Conservation (phyloP, 768 basidiomycete species). For the Pulveroboletus sp. region DNA sequence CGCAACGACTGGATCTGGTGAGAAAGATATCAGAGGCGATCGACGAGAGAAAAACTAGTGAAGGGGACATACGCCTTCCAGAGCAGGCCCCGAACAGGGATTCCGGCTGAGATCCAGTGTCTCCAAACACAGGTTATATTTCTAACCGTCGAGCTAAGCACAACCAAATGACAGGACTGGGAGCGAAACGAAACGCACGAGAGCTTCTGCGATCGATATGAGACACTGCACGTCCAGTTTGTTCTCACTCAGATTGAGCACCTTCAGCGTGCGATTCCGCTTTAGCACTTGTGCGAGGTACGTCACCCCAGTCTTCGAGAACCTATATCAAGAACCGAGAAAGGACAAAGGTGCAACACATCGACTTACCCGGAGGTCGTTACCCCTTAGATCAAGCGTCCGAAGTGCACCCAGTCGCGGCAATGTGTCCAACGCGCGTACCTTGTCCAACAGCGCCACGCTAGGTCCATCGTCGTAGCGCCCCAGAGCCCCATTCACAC, state of each 20-base stretch:
- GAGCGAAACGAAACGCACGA: slow-evolving; percentile 47
- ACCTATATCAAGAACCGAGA: not conserved
- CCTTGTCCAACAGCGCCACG: slow-evolving; percentile 79
- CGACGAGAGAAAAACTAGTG: not conserved
- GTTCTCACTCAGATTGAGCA: slow-evolving; percentile 92
- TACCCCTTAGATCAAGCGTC: slow-evolving; percentile 88
- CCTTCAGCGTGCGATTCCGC: slow-evolving; percentile 90
- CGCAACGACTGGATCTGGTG: slow-evolving; percentile 77
- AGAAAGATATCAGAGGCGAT: not conserved
- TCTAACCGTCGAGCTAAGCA: slow-evolving; percentile 41
- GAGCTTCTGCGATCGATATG: slow-evolving; percentile 77
- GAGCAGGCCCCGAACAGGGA: slow-evolving; percentile 82
- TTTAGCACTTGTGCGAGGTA: slow-evolving; percentile 96
- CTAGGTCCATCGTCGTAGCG: slow-evolving; percentile 48
- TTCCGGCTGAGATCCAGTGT: slow-evolving; percentile 92
- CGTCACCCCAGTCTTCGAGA: slow-evolving; percentile 59
- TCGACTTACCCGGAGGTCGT: slow-evolving; percentile 78
- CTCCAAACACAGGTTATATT: slow-evolving; percentile 92
- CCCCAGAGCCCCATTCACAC: slow-evolving; percentile 1
- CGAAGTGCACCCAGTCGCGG: slow-evolving; percentile 80
- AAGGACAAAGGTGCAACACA: not conserved
- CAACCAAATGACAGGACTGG: not conserved
- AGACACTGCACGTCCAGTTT: slow-evolving; percentile 83
- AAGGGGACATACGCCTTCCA: slow-evolving; percentile 74
- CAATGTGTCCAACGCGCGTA: slow-evolving; percentile 81